Base-by-base conservation (phyloP, 768 basidiomycete genomes). In the Lepiota subincarnata region DNA sequence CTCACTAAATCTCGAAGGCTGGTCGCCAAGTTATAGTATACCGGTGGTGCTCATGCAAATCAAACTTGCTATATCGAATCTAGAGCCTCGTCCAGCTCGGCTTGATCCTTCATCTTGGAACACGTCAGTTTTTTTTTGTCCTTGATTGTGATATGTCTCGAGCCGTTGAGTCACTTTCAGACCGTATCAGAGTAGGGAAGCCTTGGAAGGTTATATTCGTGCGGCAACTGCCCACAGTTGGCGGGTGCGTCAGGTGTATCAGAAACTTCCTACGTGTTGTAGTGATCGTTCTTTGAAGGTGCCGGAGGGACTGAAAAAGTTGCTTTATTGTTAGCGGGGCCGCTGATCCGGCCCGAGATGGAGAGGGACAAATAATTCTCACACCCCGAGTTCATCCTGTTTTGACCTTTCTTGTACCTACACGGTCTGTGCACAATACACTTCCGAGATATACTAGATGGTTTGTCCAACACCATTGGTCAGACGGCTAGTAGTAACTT, bases 141-240 rank as follows among this genome's bases (percentile, higher is more conserved):
- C 13, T 28, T 14, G 20, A 49, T 11, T 16, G 18, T 42, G 6
- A 24, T 24, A 24, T 5, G 24, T 24, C 28, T 6, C 13, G 19
- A 12, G 22, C 28, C 60, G 65, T 36, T 31, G n/a, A 55, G 18
- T 12, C 18, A 19, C 41, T 28, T 55, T 16, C 53, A 76, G 74
- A 46, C 66, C 71, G 0, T 87, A 87, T 60, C 62, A 63, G 1
- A 73, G 83, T 26, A 59, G 68, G 2, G 87, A 89, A 61, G 80
- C 87, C 0, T 60, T 88, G 36, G 74, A 68, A 13, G 86, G 84
- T 2, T 89, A 76, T 61, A 80, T 81, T 60, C 69, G 86, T 19
- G 88, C 86, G 0, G 87, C 87, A 10, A 65, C 64, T 0, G 72
- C 80, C 1, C 87, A 90, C 64, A 75, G 76, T 4, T 87, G 86